phyloP scores from a whole-genome alignment of 2,329 filamentous ascomycete species.

The Eutypella sp. region DNA sequence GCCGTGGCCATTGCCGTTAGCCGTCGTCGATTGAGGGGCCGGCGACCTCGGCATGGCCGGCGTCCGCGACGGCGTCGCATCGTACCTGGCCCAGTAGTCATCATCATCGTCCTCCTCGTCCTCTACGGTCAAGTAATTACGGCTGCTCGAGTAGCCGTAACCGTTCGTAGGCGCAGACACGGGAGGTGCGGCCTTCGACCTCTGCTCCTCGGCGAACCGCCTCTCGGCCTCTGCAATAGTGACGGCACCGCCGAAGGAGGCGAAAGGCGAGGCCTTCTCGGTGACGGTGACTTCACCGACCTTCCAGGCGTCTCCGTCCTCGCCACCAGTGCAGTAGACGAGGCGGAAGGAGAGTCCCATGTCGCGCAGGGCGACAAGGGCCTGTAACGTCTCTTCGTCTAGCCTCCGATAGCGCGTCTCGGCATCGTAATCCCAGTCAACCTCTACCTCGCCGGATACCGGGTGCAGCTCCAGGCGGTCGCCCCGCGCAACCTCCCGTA shows the following conservation, averaged over 20 bases:
- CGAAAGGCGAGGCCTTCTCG: conserved; percentile 54
- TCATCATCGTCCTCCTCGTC: conserved; percentile 61
- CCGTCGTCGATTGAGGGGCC: conserved; percentile 41
- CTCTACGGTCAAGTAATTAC: conserved; percentile 2
- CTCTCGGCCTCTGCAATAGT: conserved; percentile 59
- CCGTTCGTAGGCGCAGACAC: no score
- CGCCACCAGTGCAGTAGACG: conserved; percentile 64
- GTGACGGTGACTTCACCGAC: conserved; percentile 63
- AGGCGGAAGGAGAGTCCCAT: conserved; percentile 61
- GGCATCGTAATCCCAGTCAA: conserved; percentile 63
- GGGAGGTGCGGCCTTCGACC: no score
- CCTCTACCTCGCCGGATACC: conserved; percentile 72
- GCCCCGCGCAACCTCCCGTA: conserved; percentile 57
- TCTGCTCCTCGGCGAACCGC: conserved; percentile 36
- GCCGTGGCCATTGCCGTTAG: conserved; percentile 17
- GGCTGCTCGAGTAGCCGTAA: conserved; percentile 6
- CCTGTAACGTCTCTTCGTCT: conserved; percentile 71
- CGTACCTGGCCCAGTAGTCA: conserved; percentile 76
- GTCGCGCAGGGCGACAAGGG: conserved; percentile 56
- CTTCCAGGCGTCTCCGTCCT: conserved; percentile 63
- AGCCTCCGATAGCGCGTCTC: conserved; percentile 61
- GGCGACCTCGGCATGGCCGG: conserved; percentile 59
- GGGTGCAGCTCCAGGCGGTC: conserved; percentile 74
- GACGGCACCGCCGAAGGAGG: conserved; percentile 43
- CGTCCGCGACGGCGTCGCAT: conserved; percentile 61